Evolutionary conservation across 306 rosid genomes (phyloP).

Genomic region (Crataegus laevigata): DNA sequence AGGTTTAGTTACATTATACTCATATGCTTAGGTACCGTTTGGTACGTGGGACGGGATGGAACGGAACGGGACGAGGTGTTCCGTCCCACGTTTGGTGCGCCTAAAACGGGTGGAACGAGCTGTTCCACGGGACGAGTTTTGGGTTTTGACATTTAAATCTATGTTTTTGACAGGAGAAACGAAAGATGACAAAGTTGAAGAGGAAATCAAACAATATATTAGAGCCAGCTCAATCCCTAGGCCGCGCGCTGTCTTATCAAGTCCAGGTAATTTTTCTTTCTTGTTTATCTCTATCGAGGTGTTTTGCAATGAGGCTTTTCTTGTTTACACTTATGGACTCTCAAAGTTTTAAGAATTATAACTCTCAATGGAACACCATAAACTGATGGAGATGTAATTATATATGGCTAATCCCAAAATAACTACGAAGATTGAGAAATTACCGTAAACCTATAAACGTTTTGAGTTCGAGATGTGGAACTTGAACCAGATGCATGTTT

Average conservation of each 20-base stretch:
- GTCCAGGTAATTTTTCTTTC: conserved; percentile 52
- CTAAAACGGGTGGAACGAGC: too few species aligned
- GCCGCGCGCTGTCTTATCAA: conserved; percentile 87
- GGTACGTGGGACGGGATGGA: too few species aligned
- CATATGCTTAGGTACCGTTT: too few species aligned
- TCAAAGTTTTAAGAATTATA: not conserved
- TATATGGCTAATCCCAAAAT: not conserved
- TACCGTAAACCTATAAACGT: not conserved
- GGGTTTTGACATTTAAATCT: conserved; percentile 27
- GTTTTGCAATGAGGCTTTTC: not conserved
- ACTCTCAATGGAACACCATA: not conserved
- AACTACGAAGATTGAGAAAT: not conserved
- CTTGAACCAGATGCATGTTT: not conserved
- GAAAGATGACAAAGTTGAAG: conserved; percentile 34
- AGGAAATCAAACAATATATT: conserved; percentile 32
- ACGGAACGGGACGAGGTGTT: too few species aligned
- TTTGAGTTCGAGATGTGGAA: not conserved
- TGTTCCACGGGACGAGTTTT: too few species aligned
- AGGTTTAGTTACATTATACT: conserved; percentile 19
- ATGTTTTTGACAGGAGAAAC: conserved; percentile 25
- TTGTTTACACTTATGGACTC: not conserved
- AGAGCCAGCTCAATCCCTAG: conserved; percentile 56
- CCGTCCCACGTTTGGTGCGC: too few species aligned
- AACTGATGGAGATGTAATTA: not conserved
- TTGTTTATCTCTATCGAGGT: not conserved